A percentile compares a stretch with the other conserved stretches of the same genome.
Evolutionary conservation across 495 filamentous ascomycete species (phyloP).

Genomic region (Penicillium cosmopolitanum): DNA sequence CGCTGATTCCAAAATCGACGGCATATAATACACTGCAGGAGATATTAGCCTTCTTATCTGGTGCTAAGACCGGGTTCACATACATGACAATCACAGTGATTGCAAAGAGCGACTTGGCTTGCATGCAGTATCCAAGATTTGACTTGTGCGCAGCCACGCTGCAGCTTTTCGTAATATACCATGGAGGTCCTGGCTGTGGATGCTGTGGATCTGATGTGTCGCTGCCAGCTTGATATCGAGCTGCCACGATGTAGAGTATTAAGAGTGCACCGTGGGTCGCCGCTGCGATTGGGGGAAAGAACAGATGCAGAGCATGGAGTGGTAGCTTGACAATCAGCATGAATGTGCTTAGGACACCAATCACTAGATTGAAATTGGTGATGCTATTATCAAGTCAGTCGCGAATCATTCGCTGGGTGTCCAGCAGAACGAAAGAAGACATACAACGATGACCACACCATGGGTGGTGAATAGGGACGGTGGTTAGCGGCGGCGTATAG

Average conservation of each 20-base stretch:
- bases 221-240: constrained; percentile 74
- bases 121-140: constrained; percentile 69
- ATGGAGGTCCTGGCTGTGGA: constrained; percentile 68
- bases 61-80: constrained; percentile 31
- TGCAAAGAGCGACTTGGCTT: constrained; percentile 77
- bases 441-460: constrained; percentile 85
- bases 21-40: constrained; percentile 56
- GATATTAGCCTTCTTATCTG: constrained; percentile 18
- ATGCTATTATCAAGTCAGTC: constrained; percentile 54
- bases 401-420: constrained; percentile 9
- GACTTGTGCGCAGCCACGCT: constrained; percentile 57
- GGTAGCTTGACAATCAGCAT: constrained; percentile 62
- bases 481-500: constrained; percentile 81
- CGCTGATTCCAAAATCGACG: constrained; percentile 55
- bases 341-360: constrained; percentile 68
- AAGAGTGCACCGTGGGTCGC: constrained; percentile 60
- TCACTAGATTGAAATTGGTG: constrained; percentile 80
- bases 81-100: constrained; percentile 73
- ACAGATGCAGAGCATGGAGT: constrained; percentile 71
- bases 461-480: constrained; percentile 62
- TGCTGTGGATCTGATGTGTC: constrained; percentile 77
- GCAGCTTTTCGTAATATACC: constrained; percentile 85
- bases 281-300: constrained; percentile 68
- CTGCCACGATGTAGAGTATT: constrained; percentile 66
- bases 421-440: constrained; percentile 34